Evolutionary conservation across 345 rosid genomes (phyloP), one percentile per base, ranked within the genome.

Genomic region (Heritiera fomes): DNA sequence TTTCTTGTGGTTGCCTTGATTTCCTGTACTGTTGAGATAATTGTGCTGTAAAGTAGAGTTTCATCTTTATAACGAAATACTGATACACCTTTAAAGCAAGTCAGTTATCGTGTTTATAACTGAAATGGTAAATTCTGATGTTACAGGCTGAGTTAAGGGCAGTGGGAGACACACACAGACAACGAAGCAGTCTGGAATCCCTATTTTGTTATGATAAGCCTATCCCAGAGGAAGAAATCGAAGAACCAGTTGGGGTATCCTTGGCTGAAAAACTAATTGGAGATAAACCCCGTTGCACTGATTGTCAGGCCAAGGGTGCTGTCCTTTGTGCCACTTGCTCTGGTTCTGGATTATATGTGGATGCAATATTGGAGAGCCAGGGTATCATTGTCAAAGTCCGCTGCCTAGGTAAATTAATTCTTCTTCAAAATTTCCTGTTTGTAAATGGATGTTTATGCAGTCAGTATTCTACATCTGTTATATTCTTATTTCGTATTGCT

Each of bases 351-450:
- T 82, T 94, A 71, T 97, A 93, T 70, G 94, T 97, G 52, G 98
- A 94, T 67, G 87, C 98, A 11, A 85, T 97, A 61, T 69, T 97
- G 93, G 98, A 97, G 89, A 91, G 98, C 88, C 98, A 94, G 86
- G 99, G 99, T 77, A 91, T 94, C 89, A 91, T 93, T 67, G 98
- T 97, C 79, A 91, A 91, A 89, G 92, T 97, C 79, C 92, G 98
- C 59, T 97, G 99, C 85, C 89, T 94, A 83, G 97, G 99, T 94
- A 85, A 80, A 59, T 59, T 73, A 60, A 45, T 75, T 76, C 65
- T 10, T 6, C 55, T 67, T 18, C 40, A 52, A 12, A 32, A 77
- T 12, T 40, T 77, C 8, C 17, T 18, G 7, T 20, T 53, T 40
- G 47, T 47, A 32, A 77, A 43, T 69, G 46, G 8, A 72, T 69